Percentiles rank a stretch among this genome's conserved stretches.
phyloP scores from a whole-genome alignment of 1,139 yeast species.

The Lodderomyces orthopsilosis region DNA sequence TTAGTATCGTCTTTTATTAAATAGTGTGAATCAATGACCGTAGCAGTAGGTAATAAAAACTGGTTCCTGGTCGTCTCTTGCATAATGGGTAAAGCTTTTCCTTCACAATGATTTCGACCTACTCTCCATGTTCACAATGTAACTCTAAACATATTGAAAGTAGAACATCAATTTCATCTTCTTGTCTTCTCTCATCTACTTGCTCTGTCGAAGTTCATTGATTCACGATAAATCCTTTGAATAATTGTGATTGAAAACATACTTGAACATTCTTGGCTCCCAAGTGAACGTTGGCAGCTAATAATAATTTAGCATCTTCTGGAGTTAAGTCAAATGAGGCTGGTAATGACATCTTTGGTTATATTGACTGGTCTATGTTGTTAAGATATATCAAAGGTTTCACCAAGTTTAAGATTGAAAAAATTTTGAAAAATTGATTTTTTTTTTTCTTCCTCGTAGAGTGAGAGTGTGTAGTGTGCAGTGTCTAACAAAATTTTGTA shows the following conservation, averaged over 20 bases:
- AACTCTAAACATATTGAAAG: no score
- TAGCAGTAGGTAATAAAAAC: no score
- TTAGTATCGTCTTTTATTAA: constrained; percentile 30
- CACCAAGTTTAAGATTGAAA: constrained; percentile 3
- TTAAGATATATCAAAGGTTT: constrained; percentile 10
- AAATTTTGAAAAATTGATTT: constrained; percentile 6
- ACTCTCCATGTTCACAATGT: no score
- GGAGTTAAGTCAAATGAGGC: constrained; percentile 91
- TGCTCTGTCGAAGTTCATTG: constrained; percentile 1
- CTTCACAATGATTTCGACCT: no score
- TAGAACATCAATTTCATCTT: no score
- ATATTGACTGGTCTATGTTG: constrained; percentile 6
- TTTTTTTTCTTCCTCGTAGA: constrained; percentile 5
- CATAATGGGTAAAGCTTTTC: not conserved
- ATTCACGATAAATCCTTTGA: not conserved
- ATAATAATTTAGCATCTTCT: constrained; percentile 99
- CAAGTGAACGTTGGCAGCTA: constrained; percentile 99
- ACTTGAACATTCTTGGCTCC: constrained; percentile 99
- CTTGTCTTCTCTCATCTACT: not conserved
- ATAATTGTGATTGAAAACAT: constrained; percentile 40
- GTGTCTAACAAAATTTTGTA: not conserved
- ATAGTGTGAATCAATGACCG: no score
- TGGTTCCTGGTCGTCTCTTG: no score
- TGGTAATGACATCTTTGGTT: constrained; percentile 68
- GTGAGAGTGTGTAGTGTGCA: constrained; percentile 3